Base-by-base conservation (phyloP, 331 rosid genomes). In the Pyracantha coccinea region DNA sequence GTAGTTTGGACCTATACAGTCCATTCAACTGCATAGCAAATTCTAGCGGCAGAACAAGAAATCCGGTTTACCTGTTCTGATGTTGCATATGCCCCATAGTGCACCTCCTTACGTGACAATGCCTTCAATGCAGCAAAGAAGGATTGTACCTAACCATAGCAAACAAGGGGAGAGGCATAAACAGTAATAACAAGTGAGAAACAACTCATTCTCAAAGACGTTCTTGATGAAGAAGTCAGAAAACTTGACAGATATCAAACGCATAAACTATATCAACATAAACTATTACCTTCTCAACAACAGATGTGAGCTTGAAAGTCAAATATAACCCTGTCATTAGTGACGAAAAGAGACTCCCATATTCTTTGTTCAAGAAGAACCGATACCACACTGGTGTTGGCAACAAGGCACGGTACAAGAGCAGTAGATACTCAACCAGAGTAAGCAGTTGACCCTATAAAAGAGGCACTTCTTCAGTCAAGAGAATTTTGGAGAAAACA, bases 341-440 rank as follows among this genome's bases (percentile, higher is more conserved):
- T 44, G 99, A 94, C 1, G 99, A 94, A 83, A 94, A 94, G 78
- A 94, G 88, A 77, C 97, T 94, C 68, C 99, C 99, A 29, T 94
- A 92, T 85, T 94, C 97, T 79, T 94, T 94, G 90, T 94, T 94
- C 84, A 94, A 86, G 82, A 94, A 94, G 90, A 94, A 94, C 23
- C 96, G 97, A 75, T 94, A 94, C 99, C 99, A 94, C 66, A 94
- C 96, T 16, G 99, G 96, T 8, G 99, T 86, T 52, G 99, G 99
- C 88, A 94, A 72, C 79, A 94, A 85, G 75, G 99, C 97, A 68
- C 97, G 97, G 86, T 94, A 94, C 75, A 94, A 85, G 71, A 94
- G 85, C 62, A 94, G 89, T 55, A 92, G 76, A 83, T 94, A 94
- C 81, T 94, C 99, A 69, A 92, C 82, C 79, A 92, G 80, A 80